Percentiles rank a stretch among this genome's conserved stretches.
phyloP scores from a whole-genome alignment of 164 flowering plant genomes.

The Stephania yunnanensis region DNA sequence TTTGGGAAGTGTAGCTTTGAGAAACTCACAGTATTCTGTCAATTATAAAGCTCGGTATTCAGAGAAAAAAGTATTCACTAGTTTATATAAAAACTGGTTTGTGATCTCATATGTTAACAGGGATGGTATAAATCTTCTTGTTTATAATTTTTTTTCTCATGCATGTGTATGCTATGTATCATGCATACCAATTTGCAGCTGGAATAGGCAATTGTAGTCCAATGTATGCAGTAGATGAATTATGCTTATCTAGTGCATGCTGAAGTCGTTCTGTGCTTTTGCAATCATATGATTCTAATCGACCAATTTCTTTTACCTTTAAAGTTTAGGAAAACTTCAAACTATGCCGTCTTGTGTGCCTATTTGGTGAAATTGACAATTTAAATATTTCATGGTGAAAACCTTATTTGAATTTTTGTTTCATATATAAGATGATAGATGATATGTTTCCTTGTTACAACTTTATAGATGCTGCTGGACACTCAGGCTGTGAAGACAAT shows the following conservation, averaged over 20 bases:
- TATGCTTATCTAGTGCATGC: background rate
- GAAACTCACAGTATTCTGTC: background rate
- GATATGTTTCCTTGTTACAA: background rate
- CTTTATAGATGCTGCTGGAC: slow-evolving; percentile 87
- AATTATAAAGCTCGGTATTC: background rate
- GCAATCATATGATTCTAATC: background rate
- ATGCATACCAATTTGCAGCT: background rate
- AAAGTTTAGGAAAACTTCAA: background rate
- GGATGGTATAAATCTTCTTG: background rate
- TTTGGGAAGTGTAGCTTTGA: background rate
- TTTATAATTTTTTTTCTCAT: background rate
- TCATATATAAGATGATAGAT: background rate
- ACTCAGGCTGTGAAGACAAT: slow-evolving; percentile 97
- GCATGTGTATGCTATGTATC: background rate
- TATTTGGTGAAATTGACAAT: background rate
- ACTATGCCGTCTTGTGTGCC: background rate
- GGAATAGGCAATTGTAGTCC: background rate
- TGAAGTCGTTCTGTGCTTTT: background rate
- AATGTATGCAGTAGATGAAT: no score
- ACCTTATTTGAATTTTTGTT: background rate
- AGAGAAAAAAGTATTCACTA: background rate
- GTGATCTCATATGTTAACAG: background rate
- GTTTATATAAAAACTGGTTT: background rate
- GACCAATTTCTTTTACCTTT: background rate
- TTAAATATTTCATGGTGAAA: background rate